Percentiles rank a stretch among this genome's conserved stretches.
These are phyloP conservation scores for Quercus glauca DNA, from an alignment of 306 rosid genomes.

Conservation along the genomic window DNA sequence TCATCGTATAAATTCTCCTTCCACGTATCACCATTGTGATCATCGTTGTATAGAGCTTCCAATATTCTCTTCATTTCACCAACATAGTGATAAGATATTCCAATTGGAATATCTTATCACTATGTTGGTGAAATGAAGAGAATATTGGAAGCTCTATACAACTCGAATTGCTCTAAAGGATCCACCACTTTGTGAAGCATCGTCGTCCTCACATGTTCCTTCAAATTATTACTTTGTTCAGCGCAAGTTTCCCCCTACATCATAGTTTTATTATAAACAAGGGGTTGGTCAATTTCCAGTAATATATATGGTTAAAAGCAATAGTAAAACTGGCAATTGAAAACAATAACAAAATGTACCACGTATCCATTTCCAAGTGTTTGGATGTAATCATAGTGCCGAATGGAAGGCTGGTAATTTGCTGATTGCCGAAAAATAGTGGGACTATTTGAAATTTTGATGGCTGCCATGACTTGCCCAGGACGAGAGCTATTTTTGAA, in stretches of 20 bases:
- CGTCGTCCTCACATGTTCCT: background rate
- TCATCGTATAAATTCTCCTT: no score
- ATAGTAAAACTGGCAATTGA: background rate
- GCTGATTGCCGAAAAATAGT: background rate
- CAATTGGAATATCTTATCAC: no score
- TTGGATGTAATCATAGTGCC: slow-evolving; percentile 11
- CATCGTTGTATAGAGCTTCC: no score
- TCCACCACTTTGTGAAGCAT: background rate
- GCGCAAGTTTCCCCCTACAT: background rate
- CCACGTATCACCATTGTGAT: no score
- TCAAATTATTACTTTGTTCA: background rate
- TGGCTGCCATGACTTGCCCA: no score
- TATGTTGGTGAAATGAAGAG: no score
- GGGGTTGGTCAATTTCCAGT: no score
- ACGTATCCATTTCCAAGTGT: background rate
- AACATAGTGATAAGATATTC: slow-evolving; percentile 15
- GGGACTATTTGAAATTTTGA: no score
- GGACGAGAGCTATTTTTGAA: no score
- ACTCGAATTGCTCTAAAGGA: background rate
- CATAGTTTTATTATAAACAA: no score
- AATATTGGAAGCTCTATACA: no score
- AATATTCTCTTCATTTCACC: background rate
- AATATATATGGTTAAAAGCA: no score
- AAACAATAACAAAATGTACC: background rate
- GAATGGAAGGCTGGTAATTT: background rate